Conservation (phyloP, 2,329 filamentous ascomycete species). For the Aspergillus vadensis region DNA sequence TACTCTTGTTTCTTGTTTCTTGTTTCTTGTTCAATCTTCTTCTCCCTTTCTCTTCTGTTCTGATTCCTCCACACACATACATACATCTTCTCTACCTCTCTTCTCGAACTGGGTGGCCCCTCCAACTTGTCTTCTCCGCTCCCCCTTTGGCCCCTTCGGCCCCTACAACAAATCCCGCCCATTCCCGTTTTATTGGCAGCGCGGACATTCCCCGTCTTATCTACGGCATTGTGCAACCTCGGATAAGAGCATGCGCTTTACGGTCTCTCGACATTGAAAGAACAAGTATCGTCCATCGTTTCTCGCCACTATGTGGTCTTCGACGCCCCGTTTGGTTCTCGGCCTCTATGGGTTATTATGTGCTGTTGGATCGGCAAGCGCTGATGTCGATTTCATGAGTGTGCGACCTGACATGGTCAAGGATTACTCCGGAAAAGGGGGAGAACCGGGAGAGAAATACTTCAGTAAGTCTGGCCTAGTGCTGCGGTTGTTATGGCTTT, state of each 20-base stretch:
- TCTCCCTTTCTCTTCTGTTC: background rate
- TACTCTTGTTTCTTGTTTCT: background rate
- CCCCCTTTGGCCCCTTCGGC: background rate
- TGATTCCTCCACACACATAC: background rate
- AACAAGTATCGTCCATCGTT: background rate
- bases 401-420: slow-evolving; percentile 45
- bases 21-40: background rate
- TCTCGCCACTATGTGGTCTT: slow-evolving; percentile 26
- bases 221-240: slow-evolving; percentile 8
- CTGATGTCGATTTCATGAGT: slow-evolving; percentile 46
- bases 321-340: slow-evolving; percentile 15
- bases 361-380: slow-evolving; percentile 22
- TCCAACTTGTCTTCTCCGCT: background rate
- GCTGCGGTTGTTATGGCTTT: slow-evolving; percentile 3
- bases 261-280: slow-evolving; percentile 3
- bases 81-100: background rate
- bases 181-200: background rate
- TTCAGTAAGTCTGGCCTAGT: slow-evolving; percentile 45
- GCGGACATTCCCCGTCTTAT: background rate
- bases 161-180: background rate
- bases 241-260: slow-evolving; percentile 9
- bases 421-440: slow-evolving; percentile 42
- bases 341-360: slow-evolving; percentile 23
- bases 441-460: slow-evolving; percentile 51
- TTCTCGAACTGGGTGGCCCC: background rate